phyloP scores from a whole-genome alignment of 1,139 yeast species.

The Blastobotrys apis region DNA sequence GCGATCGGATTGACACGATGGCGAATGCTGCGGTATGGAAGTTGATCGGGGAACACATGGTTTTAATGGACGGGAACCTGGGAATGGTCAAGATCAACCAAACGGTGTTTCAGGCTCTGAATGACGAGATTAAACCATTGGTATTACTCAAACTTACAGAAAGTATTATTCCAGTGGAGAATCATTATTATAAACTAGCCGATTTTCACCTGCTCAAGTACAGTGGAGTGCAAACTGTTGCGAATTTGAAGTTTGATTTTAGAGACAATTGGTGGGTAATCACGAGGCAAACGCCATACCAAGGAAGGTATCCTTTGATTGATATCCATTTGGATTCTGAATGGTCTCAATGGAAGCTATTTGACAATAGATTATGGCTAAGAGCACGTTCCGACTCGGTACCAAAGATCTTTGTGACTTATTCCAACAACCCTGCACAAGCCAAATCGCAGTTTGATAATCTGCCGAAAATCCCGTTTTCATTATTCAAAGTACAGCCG shows the following conservation, averaged over 20 bases:
- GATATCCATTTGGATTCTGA: neutral
- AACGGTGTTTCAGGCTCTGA: neutral
- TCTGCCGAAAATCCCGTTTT: slow-evolving; percentile 1
- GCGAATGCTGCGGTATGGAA: slow-evolving; percentile 1
- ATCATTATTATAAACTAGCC: slow-evolving; percentile 13
- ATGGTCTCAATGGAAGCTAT: slow-evolving; percentile 27
- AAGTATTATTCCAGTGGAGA: slow-evolving; percentile 12
- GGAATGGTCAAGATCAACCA: slow-evolving; percentile 5
- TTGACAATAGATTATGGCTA: slow-evolving; percentile 32
- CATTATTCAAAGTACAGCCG: slow-evolving; percentile 9
- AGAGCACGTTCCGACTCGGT: slow-evolving; percentile 5
- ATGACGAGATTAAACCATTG: slow-evolving; percentile 7
- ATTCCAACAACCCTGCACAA: slow-evolving; percentile 4
- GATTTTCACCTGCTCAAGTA: slow-evolving; percentile 3
- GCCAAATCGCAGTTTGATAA: neutral
- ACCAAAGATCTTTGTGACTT: slow-evolving; percentile 1
- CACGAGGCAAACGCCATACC: slow-evolving; percentile 12
- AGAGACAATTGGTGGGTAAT: neutral
- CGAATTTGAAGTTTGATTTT: slow-evolving; percentile 11
- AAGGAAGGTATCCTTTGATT: neutral
- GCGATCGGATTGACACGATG: neutral
- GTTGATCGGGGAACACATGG: neutral
- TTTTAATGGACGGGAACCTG: slow-evolving; percentile 4
- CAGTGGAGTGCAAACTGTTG: slow-evolving; percentile 5
- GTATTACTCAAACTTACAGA: slow-evolving; percentile 10